A percentile compares a stretch with the other conserved stretches of the same genome.
phyloP scores from a whole-genome alignment of 1,139 yeast species.

The Blastobotrys arbuscula region DNA sequence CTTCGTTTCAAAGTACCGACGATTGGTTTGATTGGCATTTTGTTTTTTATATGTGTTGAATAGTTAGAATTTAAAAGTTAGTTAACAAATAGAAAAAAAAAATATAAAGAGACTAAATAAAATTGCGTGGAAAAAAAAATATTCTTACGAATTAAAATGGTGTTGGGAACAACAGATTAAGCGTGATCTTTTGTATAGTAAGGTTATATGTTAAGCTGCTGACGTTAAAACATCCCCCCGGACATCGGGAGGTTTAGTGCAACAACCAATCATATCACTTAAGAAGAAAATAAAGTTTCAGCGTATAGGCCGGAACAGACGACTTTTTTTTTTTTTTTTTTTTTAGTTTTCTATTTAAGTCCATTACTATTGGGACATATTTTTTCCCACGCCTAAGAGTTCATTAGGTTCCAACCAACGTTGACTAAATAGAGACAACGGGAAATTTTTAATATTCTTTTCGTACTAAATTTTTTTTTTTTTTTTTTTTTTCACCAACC shows the following conservation, averaged over 20 bases:
- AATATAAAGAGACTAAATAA: background rate
- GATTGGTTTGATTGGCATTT: slow-evolving; percentile 63
- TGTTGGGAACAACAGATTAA: background rate
- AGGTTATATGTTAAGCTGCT: too few species aligned
- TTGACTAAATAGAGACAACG: too few species aligned
- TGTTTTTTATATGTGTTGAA: slow-evolving; percentile 5
- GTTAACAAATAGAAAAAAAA: background rate
- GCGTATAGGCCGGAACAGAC: too few species aligned
- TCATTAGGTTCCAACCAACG: too few species aligned
- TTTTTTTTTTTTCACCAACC: background rate
- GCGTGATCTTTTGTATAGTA: too few species aligned
- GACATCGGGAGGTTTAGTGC: too few species aligned
- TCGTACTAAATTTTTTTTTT: too few species aligned
- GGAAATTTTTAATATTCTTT: too few species aligned
- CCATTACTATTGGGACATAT: too few species aligned
- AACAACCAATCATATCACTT: slow-evolving; percentile 1
- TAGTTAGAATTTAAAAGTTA: slow-evolving; percentile 2
- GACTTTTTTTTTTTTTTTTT: background rate
- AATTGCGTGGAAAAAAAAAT: background rate
- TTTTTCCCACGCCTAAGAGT: too few species aligned
- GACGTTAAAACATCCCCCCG: too few species aligned
- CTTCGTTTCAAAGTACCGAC: slow-evolving; percentile 79
- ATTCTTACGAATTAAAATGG: background rate
- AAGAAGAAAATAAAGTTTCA: background rate
- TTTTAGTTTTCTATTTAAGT: too few species aligned